These are phyloP conservation scores for Entoloma clypeatum DNA, from an alignment of 1,284 basidiomycete species.

Conservation along the genomic window DNA sequence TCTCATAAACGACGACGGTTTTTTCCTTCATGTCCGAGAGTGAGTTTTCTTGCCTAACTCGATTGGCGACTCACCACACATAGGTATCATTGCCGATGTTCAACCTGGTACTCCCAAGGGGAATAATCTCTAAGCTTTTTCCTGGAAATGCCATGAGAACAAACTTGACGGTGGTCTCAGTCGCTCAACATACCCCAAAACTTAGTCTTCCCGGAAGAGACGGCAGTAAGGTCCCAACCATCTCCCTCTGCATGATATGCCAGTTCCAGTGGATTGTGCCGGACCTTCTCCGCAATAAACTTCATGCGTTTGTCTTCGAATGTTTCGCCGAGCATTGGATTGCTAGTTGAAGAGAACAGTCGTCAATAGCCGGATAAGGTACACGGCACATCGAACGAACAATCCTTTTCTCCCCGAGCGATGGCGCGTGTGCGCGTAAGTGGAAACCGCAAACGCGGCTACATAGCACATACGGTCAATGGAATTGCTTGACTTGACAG, in stretches of 20 bases:
- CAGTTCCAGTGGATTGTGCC: slow-evolving; percentile 80
- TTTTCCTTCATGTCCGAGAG: slow-evolving; percentile 49
- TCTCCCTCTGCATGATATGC: slow-evolving; percentile 81
- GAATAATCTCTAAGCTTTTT: slow-evolving; percentile 82
- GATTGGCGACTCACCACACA: slow-evolving; percentile 50
- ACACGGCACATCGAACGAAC: slow-evolving; percentile 43
- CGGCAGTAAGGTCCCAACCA: slow-evolving; percentile 71
- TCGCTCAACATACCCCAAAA: slow-evolving; percentile 76
- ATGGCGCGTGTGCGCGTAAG: slow-evolving; percentile 78
- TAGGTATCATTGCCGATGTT: slow-evolving; percentile 63
- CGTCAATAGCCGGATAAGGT: slow-evolving; percentile 12
- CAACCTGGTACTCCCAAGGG: slow-evolving; percentile 64
- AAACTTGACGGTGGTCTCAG: slow-evolving; percentile 14
- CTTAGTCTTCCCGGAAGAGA: slow-evolving; percentile 77
- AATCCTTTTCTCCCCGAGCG: slow-evolving; percentile 84
- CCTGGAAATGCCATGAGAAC: slow-evolving; percentile 42
- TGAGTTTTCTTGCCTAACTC: no score
- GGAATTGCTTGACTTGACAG: slow-evolving; percentile 58
- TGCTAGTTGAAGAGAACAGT: slow-evolving; percentile 42
- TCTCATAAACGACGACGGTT: slow-evolving; percentile 84
- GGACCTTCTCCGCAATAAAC: slow-evolving; percentile 87
- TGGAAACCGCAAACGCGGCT: slow-evolving; percentile 81
- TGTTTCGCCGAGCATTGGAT: slow-evolving; percentile 86
- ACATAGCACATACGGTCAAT: slow-evolving; percentile 74
- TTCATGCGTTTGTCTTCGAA: slow-evolving; percentile 79